phyloP scores from a whole-genome alignment of 169 alveolate genomes.

The Sarcocystis neurona region DNA sequence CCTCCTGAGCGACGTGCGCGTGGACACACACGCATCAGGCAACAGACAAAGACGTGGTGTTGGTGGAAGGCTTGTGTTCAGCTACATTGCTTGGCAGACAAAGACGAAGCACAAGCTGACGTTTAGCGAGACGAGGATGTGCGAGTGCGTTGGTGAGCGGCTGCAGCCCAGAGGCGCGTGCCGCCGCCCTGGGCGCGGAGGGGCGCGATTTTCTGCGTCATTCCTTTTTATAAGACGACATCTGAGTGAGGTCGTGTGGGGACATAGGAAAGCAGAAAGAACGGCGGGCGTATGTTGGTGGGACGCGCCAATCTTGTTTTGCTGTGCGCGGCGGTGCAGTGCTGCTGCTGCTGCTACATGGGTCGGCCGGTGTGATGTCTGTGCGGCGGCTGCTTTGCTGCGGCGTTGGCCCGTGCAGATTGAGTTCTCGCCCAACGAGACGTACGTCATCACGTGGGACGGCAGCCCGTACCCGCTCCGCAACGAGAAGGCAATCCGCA shows the following conservation, averaged over 20 bases:
- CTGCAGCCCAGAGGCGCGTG: no score
- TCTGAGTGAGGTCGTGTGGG: no score
- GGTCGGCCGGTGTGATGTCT: background rate
- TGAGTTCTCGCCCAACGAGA: constrained; percentile 86
- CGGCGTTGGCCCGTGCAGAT: constrained; percentile 37
- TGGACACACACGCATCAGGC: no score
- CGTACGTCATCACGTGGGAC: constrained; percentile 89
- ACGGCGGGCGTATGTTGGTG: background rate
- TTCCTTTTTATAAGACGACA: no score
- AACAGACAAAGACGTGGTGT: no score
- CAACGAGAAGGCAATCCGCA: constrained; percentile 83
- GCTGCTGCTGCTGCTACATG: background rate
- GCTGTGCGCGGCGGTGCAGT: background rate
- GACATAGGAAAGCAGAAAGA: background rate
- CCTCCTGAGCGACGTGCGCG: no score
- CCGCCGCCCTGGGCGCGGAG: no score
- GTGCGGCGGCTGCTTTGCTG: background rate
- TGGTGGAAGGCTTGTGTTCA: no score
- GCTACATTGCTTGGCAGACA: no score
- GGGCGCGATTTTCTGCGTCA: no score
- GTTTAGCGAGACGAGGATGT: no score
- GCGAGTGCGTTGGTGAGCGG: background rate
- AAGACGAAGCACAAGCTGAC: no score
- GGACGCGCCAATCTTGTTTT: background rate
- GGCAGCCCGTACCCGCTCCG: constrained; percentile 83